Conservation (phyloP, 805 yeast species). For the Scheffersomyces ergatensis region DNA sequence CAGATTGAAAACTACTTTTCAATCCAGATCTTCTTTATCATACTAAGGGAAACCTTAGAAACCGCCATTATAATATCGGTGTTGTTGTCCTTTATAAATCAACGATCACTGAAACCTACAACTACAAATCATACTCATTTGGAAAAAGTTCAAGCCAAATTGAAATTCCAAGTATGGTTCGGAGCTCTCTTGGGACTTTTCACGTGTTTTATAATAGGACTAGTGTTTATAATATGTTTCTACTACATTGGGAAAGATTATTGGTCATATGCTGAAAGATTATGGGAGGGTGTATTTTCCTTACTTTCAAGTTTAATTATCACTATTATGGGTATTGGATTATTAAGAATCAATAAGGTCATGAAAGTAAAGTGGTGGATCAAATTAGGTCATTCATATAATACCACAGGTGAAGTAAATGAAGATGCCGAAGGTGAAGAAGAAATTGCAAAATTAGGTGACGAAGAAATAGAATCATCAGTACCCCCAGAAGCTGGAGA, state of each 20-base stretch:
- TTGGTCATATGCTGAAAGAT: constrained; percentile 84
- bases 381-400: constrained; percentile 42
- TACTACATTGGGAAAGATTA: constrained; percentile 77
- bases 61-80: constrained; percentile 73
- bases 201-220: constrained; percentile 72
- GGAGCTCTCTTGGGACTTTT: constrained; percentile 76
- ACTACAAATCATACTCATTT: constrained; percentile 2
- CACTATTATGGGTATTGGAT: constrained; percentile 82
- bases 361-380: constrained; percentile 77
- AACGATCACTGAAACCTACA: constrained; percentile 30
- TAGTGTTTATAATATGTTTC: constrained; percentile 64
- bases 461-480: constrained; percentile 5
- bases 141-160: constrained; percentile 11
- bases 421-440: constrained; percentile 8
- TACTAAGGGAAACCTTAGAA: constrained; percentile 70
- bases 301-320: constrained; percentile 75
- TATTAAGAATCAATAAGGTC: constrained; percentile 71
- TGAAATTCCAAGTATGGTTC: constrained; percentile 72
- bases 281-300: constrained; percentile 86
- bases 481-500: neutral
- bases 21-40: constrained; percentile 73
- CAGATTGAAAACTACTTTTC: constrained; percentile 52
- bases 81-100: constrained; percentile 69
- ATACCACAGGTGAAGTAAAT: constrained; percentile 9
- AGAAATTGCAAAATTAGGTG: constrained; percentile 14